Conservation (phyloP, 495 filamentous ascomycete species). For the Xylaria curta region DNA sequence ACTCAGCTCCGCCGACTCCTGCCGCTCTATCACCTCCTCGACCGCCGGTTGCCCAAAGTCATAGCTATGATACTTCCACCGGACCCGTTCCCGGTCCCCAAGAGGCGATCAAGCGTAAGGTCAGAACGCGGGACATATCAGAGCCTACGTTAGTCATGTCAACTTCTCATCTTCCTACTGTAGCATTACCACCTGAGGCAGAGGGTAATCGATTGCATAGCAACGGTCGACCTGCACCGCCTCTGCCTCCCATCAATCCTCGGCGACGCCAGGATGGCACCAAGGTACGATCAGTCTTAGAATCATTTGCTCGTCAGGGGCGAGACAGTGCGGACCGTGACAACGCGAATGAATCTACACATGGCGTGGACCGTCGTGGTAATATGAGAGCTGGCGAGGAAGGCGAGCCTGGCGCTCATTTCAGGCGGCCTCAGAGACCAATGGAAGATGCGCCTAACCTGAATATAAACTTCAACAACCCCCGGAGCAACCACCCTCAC, state of each 20-base stretch:
- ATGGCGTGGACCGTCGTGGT: conserved; percentile 36
- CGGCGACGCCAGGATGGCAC: conserved; percentile 65
- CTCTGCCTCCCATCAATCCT: conserved; percentile 74
- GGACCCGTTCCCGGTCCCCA: conserved; percentile 30
- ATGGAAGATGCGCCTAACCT: background rate
- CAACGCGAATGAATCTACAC: conserved; percentile 28
- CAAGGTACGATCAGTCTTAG: conserved; percentile 58
- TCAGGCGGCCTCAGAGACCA: conserved; percentile 64
- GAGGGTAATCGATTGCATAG: conserved; percentile 35
- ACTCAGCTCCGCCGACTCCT: conserved; percentile 63
- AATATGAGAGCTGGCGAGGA: conserved; percentile 42
- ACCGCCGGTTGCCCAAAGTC: conserved; percentile 37
- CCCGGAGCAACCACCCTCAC: conserved; percentile 51
- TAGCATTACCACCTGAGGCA: conserved; percentile 59
- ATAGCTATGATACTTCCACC: conserved; percentile 38
- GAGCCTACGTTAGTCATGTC: conserved; percentile 82
- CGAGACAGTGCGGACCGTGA: conserved; percentile 42
- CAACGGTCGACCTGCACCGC: conserved; percentile 57
- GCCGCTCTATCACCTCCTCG: conserved; percentile 42
- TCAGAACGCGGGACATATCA: conserved; percentile 80
- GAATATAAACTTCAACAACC: conserved; percentile 39
- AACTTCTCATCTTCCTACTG: conserved; percentile 74
- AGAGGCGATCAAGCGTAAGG: conserved; percentile 61
- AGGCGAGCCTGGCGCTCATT: conserved; percentile 47
- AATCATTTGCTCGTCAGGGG: conserved; percentile 54